These are phyloP conservation scores for Histomonas meleagridis DNA, from an alignment of 208 protist species.

Conservation along the genomic window DNA sequence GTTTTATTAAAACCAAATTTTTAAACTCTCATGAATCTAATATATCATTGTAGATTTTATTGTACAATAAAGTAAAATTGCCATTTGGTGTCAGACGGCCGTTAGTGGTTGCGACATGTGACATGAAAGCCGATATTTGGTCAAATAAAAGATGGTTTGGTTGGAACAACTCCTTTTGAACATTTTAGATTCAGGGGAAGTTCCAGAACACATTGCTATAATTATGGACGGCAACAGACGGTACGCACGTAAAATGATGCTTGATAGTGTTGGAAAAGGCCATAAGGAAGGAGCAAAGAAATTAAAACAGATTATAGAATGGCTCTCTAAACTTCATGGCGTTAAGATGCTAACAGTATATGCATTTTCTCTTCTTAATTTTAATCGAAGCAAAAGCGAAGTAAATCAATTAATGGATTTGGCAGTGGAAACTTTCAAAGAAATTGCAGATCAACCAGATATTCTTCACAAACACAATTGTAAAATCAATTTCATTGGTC, in stretches of 20 bases:
- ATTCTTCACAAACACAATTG: not conserved
- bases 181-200: not conserved
- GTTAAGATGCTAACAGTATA: not conserved
- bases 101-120: too few relatives aligned
- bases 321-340: not conserved
- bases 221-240: conserved; percentile 43
- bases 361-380: conserved; percentile 1
- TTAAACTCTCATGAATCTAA: too few relatives aligned
- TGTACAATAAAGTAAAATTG: too few relatives aligned
- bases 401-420: not conserved
- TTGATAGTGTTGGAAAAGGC: not conserved
- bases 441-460: not conserved
- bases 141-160: not conserved
- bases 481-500: not conserved
- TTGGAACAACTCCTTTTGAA: conserved; percentile 17
- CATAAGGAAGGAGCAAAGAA: not conserved
- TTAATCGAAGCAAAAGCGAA: not conserved
- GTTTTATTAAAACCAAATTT: too few relatives aligned
- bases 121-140: too few relatives aligned
- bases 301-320: conserved; percentile 23
- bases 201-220: conserved; percentile 37
- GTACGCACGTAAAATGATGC: conserved; percentile 31
- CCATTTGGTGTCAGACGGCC: too few relatives aligned
- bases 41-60: too few relatives aligned
- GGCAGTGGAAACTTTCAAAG: not conserved